phyloP scores from a whole-genome alignment of 306 rosid species.

The Prunus fruticosa region DNA sequence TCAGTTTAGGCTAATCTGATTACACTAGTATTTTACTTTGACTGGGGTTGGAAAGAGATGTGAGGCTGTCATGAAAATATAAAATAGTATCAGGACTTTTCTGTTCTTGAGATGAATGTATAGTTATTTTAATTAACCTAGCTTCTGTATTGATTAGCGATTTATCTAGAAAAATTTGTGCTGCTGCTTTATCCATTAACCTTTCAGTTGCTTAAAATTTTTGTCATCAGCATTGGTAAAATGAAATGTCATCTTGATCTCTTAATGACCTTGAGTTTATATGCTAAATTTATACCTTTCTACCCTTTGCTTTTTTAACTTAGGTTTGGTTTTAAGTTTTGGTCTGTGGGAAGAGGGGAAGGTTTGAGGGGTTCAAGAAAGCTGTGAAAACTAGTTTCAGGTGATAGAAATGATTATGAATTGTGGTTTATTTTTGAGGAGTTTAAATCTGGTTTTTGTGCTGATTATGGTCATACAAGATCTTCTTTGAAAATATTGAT shows the following conservation, averaged over 20 bases:
- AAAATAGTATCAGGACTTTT: background rate
- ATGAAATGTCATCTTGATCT: background rate
- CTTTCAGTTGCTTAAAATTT: background rate
- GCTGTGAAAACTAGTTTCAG: background rate
- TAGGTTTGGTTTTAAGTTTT: background rate
- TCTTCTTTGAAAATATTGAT: too few relatives aligned
- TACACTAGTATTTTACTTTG: background rate
- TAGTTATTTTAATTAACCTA: background rate
- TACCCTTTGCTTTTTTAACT: background rate
- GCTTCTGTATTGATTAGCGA: background rate
- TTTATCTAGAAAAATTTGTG: background rate
- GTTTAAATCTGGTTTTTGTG: background rate
- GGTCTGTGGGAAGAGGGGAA: background rate
- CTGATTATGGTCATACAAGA: background rate
- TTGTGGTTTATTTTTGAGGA: background rate
- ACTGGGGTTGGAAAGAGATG: background rate
- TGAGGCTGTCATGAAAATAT: background rate
- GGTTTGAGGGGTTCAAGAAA: background rate
- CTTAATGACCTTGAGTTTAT: background rate
- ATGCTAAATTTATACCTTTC: background rate
- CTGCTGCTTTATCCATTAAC: background rate
- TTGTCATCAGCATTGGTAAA: too few relatives aligned
- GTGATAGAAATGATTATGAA: background rate
- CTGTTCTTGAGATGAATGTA: background rate
- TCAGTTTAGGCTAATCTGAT: background rate